Base-by-base conservation (phyloP, 2,329 filamentous ascomycete species). In the Fusarium sp. region DNA sequence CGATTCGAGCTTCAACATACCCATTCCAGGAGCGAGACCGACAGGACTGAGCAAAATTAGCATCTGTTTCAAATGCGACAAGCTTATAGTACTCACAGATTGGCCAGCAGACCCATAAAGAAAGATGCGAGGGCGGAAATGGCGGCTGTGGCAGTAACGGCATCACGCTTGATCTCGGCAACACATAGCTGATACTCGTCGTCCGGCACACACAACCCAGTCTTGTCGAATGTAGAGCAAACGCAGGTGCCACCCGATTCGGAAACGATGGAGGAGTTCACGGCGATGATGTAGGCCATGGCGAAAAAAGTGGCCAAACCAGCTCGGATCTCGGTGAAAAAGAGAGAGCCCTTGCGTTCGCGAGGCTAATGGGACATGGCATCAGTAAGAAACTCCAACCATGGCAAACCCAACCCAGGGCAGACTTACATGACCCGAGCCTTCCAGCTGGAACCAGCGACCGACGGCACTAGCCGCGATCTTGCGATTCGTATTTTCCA, bases 101-200 rank as follows among this genome's bases (percentile, higher is more conserved):
- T 97, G 67, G 94, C 91, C 69, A 95, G 89, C 2, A 96, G 80
- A 18, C 94, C 94, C 91, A 97, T 95, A 80, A 86, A 91, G 80
- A 97, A 94, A n/a, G 90, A 91, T 4, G 92, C 89, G 48, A 97
- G 82, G 27, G 93, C 92, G 13, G 93, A 87, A 70, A 96, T 95
- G 58, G 94, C 94, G 44, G 94, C 93, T 6, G 94, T 97, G 11
- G 92, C 94, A 7, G 94, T 97, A 59, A 97, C 91, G 40, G 95
- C 82, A 77, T 97, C 94, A 34, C 93, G 89, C 79, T 92, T 92
- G 77, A 95, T 78, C 68, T 86, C 87, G 74, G 85, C 79, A 70
- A 84, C 80, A 77, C 92, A 94, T n/a, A 91, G 80, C 66, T 86
- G 77, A 73, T 94, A 94, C 23, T 87, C 87, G 6, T 83, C 75